phyloP scores from a whole-genome alignment of 371 early-diverging fungal genomes.

The Mucor piriformis region DNA sequence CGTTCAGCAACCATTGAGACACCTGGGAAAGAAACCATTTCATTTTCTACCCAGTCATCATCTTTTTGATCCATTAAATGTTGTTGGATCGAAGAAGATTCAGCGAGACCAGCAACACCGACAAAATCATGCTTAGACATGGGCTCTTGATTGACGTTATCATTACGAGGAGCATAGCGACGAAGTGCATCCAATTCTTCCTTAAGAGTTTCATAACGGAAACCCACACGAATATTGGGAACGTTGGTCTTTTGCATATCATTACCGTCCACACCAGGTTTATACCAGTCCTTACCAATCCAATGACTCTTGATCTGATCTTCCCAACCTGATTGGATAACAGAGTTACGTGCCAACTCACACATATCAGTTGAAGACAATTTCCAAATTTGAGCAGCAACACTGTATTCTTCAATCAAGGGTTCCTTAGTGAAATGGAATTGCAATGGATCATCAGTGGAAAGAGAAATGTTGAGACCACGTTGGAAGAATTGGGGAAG shows the following conservation, averaged over 20 bases:
- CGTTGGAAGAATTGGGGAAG: conserved; percentile 94
- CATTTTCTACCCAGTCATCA: neutral
- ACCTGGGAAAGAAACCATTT: conserved; percentile 13
- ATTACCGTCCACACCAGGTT: conserved; percentile 83
- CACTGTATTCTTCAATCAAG: conserved; percentile 98
- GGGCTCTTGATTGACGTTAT: neutral
- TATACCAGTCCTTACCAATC: conserved; percentile 84
- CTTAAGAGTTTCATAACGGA: conserved; percentile 84
- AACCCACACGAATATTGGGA: conserved; percentile 87
- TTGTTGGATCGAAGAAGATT: conserved; percentile 30
- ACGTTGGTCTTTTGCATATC: conserved; percentile 97
- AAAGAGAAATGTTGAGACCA: conserved; percentile 95
- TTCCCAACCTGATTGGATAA: conserved; percentile 95
- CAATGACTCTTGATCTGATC: conserved; percentile 89
- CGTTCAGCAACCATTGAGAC: conserved; percentile 17
- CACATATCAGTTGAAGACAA: conserved; percentile 95
- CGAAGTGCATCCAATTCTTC: conserved; percentile 76
- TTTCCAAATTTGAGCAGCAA: conserved; percentile 98
- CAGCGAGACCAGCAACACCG: conserved; percentile 29
- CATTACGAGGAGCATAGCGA: conserved; percentile 19
- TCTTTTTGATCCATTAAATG: conserved; percentile 15
- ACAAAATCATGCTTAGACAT: conserved; percentile 30
- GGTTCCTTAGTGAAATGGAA: conserved; percentile 99
- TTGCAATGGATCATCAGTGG: conserved; percentile 98
- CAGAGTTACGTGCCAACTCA: conserved; percentile 95